Evolutionary conservation across 2,329 filamentous ascomycete genomes (phyloP).

Genomic region (Scedosporium aurantiacum): DNA sequence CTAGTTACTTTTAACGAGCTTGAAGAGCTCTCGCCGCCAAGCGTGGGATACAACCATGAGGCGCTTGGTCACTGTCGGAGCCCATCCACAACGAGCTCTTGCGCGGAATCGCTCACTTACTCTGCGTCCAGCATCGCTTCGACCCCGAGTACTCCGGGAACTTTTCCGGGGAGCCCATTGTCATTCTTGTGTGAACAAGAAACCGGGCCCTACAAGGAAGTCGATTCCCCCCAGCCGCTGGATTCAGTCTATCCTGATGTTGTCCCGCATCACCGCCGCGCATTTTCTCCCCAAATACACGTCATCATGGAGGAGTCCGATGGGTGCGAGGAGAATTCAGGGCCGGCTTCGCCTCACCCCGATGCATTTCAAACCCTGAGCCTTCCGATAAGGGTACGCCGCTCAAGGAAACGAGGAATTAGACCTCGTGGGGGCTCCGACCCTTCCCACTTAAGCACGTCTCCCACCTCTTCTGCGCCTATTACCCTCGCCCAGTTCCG

Average conservation of each 20-base stretch:
- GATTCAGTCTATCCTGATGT: background rate
- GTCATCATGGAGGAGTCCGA: background rate
- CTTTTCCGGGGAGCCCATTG: background rate
- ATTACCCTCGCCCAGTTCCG: background rate
- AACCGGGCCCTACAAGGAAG: background rate
- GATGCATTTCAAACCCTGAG: background rate
- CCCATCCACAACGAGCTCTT: background rate
- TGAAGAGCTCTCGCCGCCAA: background rate
- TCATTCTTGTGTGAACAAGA: background rate
- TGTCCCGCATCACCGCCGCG: background rate
- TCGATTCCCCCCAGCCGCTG: background rate
- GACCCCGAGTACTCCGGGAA: background rate
- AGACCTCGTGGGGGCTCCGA: background rate
- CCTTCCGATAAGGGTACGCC: background rate
- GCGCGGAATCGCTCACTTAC: background rate
- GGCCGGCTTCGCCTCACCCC: background rate
- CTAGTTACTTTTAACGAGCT: background rate
- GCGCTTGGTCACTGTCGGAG: background rate
- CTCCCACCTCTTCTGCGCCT: background rate
- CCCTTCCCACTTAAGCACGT: background rate
- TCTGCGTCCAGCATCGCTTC: background rate
- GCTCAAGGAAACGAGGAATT: background rate
- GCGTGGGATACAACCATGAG: background rate
- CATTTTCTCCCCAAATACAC: background rate
- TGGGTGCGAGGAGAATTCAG: background rate